Base-by-base conservation (phyloP, 2,329 filamentous ascomycete genomes). In the Aspergillus piperis region DNA sequence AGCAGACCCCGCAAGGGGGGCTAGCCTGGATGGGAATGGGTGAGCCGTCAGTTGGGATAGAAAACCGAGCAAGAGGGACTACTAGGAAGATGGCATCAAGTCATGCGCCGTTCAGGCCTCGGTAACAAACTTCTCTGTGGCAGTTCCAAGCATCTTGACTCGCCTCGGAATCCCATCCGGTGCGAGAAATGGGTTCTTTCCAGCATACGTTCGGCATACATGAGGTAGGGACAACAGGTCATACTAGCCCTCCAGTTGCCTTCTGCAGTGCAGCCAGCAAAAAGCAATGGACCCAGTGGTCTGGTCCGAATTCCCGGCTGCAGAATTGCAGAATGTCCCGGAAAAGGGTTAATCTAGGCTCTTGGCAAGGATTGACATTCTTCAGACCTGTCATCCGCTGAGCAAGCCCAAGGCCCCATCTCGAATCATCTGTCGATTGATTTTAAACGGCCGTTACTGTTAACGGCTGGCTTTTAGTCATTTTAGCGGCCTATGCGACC, bases 261-360 rank as follows among this genome's bases (percentile, higher is more conserved):
- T 49, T 30, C 19, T 49, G 44, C 44, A 49, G 23, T 49, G 44
- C 39, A 42, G 39, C 44, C 41, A 44, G 19, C 41, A 44, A 44
- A 44, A 36, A 44, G 41, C 41, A 44, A 44, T 11, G 44, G 44
- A 49, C 44, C 44, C 44, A 49, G 44, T 49, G 44, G 44, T 49
- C 25, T 30, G 47, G 47, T 25, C 47, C 47, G 8, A 30, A 50
- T n/a, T 50, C 3, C 15, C 47, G 25, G 21, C 44, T 30, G 44
- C 44, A 49, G 21, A 23, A 44, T 36, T 36, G 32, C 32, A 36
- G 32, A 21, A 21, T 23, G n/a, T 11, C 41, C 41, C 41, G 41
- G 41, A 13, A 10, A 44, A 44, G 19, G 19, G 23, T 49, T 15
- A 17, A 3, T 30, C 44, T n/a, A 49, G 15, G 44, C 11, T 25